phyloP scores from a whole-genome alignment of 2,329 filamentous ascomycete species.

The Colletotrichum paranaense region DNA sequence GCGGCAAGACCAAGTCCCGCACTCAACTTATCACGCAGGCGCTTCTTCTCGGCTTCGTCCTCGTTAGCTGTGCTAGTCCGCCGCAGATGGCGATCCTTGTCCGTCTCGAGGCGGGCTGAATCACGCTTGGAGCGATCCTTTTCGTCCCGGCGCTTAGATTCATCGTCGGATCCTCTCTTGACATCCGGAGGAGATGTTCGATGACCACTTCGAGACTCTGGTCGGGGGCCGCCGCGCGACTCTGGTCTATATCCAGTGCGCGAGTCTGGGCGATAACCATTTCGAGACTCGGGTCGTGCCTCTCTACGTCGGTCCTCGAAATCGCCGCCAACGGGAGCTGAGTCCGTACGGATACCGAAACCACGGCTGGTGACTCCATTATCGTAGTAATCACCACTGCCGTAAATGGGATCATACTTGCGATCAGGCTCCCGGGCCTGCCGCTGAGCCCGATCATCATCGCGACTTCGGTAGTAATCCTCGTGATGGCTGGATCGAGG shows the following conservation, averaged over 20 bases:
- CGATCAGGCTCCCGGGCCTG: slow-evolving; percentile 53
- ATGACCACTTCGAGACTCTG: slow-evolving; percentile 43
- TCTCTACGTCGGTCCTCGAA: slow-evolving; percentile 53
- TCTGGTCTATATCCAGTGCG: slow-evolving; percentile 51
- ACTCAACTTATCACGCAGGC: slow-evolving; percentile 60
- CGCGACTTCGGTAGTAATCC: slow-evolving; percentile 60
- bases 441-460: slow-evolving; percentile 57
- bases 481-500: slow-evolving; percentile 57
- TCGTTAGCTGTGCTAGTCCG: slow-evolving; percentile 44
- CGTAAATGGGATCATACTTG: slow-evolving; percentile 47
- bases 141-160: slow-evolving; percentile 34
- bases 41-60: slow-evolving; percentile 54
- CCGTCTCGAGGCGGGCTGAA: slow-evolving; percentile 26
- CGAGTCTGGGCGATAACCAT: slow-evolving; percentile 41
- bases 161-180: slow-evolving; percentile 35
- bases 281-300: slow-evolving; percentile 40
- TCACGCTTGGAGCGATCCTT: slow-evolving; percentile 29
- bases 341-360: slow-evolving; percentile 62
- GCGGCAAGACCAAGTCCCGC: slow-evolving; percentile 61
- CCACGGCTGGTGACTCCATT: slow-evolving; percentile 59
- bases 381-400: slow-evolving; percentile 53
- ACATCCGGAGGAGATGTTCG: slow-evolving; percentile 30
- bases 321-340: slow-evolving; percentile 44
- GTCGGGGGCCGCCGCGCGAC: slow-evolving; percentile 41
- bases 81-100: slow-evolving; percentile 42